A percentile compares a stretch with the other conserved stretches of the same genome.
These are phyloP conservation scores for Penicillium egyptiacum DNA, from an alignment of 495 filamentous ascomycete genomes.

Conservation along the genomic window DNA sequence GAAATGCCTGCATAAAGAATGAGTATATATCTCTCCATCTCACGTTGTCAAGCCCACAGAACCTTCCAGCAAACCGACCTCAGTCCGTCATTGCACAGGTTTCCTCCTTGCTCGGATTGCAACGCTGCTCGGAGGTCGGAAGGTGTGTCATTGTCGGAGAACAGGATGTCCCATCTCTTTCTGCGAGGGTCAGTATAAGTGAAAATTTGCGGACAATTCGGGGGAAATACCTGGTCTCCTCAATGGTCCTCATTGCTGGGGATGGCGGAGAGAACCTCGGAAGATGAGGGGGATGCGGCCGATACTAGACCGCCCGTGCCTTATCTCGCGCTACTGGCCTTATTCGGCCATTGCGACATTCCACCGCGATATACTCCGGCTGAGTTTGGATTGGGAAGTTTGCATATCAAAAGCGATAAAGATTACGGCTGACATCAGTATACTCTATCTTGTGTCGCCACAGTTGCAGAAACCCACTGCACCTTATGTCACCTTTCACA, in stretches of 20 bases:
- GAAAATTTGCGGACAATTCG: not conserved
- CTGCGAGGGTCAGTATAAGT: conserved; percentile 28
- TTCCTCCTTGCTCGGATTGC: conserved; percentile 51
- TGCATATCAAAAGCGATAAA: not conserved
- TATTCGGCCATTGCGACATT: conserved; percentile 17
- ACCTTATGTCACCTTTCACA: conserved; percentile 1
- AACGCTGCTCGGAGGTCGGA: conserved; percentile 66
- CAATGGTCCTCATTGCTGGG: conserved; percentile 59
- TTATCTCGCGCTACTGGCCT: conserved; percentile 22
- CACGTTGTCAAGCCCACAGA: conserved; percentile 19
- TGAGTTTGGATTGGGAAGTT: not conserved
- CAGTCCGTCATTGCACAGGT: conserved; percentile 69
- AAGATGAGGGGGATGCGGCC: conserved; percentile 17
- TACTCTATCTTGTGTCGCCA: not conserved
- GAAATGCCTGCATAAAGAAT: conserved; percentile 60
- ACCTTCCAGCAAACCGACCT: conserved; percentile 96
- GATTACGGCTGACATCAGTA: not conserved
- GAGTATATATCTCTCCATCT: conserved; percentile 10
- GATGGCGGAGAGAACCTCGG: conserved; percentile 11
- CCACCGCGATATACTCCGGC: not conserved
- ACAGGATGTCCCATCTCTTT: conserved; percentile 66
- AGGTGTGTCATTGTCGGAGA: conserved; percentile 58
- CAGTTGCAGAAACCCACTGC: not conserved
- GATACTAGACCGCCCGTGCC: conserved; percentile 24
- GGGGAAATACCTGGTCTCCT: conserved; percentile 56